Conservation (phyloP, 768 basidiomycete species). For the Pleurotus giganteus region DNA sequence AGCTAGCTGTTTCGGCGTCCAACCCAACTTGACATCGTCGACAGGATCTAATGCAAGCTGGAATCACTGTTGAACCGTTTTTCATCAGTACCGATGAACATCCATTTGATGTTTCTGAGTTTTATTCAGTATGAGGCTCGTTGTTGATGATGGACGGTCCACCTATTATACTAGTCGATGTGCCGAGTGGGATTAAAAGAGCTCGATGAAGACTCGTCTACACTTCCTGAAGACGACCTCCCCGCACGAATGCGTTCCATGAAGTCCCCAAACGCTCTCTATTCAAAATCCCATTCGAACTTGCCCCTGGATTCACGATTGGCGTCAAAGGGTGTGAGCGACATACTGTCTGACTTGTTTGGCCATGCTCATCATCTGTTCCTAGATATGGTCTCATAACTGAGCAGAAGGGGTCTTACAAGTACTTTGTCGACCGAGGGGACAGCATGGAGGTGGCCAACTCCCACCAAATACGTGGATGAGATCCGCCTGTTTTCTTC, state of each 20-base stretch:
- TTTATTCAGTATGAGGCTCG: conserved; percentile 64
- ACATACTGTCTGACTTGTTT: too few relatives aligned
- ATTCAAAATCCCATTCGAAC: conserved; percentile 78
- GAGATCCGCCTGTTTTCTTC: conserved; percentile 43
- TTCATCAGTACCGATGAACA: conserved; percentile 74
- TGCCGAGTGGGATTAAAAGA: conserved; percentile 52
- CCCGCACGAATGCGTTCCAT: conserved; percentile 75
- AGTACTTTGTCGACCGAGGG: conserved; percentile 79
- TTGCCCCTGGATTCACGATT: conserved; percentile 72
- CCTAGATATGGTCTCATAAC: conserved; percentile 84
- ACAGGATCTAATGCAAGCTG: conserved; percentile 80
- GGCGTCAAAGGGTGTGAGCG: conserved; percentile 87
- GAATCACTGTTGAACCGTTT: conserved; percentile 82
- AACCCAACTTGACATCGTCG: neutral
- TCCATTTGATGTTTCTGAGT: conserved; percentile 69
- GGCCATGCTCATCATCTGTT: neutral
- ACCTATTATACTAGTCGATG: conserved; percentile 55
- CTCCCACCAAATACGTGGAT: conserved; percentile 72
- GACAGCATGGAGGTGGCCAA: conserved; percentile 76
- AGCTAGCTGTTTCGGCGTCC: conserved; percentile 1
- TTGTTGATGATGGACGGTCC: neutral
- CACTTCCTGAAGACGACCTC: conserved; percentile 70
- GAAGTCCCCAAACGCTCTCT: conserved; percentile 81
- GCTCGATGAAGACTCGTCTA: conserved; percentile 35
- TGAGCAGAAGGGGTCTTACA: conserved; percentile 81